Conservation (phyloP, 306 rosid genomes). For the Rosa multiflora region DNA sequence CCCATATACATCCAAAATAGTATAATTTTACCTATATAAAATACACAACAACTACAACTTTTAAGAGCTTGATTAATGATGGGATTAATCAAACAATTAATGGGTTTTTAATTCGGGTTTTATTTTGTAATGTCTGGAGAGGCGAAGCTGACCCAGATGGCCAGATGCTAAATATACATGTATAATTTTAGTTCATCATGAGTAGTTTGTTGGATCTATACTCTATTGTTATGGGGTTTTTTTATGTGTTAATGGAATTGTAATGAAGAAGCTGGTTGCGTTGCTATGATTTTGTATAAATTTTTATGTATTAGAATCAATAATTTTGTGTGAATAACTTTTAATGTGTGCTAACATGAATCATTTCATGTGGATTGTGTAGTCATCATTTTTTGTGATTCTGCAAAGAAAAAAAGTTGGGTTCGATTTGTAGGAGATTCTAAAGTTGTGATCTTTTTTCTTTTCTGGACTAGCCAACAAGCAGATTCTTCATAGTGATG, state of each 20-base stretch:
- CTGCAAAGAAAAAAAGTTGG: background rate
- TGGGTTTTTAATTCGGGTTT: background rate
- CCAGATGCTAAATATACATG: background rate
- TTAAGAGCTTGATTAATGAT: slow-evolving; percentile 3
- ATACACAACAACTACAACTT: background rate
- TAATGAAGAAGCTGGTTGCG: background rate
- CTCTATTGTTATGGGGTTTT: background rate
- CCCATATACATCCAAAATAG: background rate
- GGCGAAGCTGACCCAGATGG: slow-evolving; percentile 76
- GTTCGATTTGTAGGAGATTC: background rate
- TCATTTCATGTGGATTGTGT: background rate
- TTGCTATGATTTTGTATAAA: background rate
- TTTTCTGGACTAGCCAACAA: background rate
- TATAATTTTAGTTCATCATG: background rate
- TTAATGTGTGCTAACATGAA: background rate
- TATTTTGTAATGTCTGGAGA: slow-evolving; percentile 41
- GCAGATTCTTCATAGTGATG: background rate
- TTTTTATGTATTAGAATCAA: background rate
- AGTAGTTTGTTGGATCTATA: slow-evolving; percentile 5
- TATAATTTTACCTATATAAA: background rate
- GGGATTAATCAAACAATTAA: background rate
- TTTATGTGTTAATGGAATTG: background rate
- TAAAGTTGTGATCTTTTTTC: background rate
- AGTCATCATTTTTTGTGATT: background rate
- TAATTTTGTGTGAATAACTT: background rate